Evolutionary conservation across 805 yeast species (phyloP), one percentile per base, ranked within the genome.

Genomic region (Yarrowia sp.): DNA sequence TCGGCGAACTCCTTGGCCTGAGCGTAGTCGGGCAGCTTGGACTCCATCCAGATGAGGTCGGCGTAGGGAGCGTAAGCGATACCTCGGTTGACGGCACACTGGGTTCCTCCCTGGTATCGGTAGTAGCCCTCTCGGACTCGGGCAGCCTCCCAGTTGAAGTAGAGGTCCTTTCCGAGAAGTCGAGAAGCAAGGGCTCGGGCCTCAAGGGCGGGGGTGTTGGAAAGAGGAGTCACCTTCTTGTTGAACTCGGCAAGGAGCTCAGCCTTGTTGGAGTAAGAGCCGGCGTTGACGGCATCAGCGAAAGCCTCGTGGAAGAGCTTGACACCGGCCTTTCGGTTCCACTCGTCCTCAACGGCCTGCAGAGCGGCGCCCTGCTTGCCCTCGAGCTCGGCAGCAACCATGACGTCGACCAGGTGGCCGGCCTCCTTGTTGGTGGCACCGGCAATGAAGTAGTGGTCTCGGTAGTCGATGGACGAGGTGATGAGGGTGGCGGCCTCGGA

Each of bases 1-100:
- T 86, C 89, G 65, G 98, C 95, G 74, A 93, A 93, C 80, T 91
- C 97, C 78, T 86, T 85, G 69, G 98, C 98, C 81, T 93, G 98
- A 67, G 81, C 83, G 79, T 84, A 92, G 78, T 92, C 97, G 70
- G 98, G 98, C 71, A 90, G 84, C 77, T 92, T 92, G 67, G 96
- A 88, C 82, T 93, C 98, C 98, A 93, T 92, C 98, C 98, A 93
- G 71, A 92, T 87, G 80, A 93, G 82, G 78, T 92, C 98, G 48
- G 96, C 92, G 77, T 88, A 93, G 68, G 97, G 97, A 65, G 97
- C 92, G 76, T 82, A 93, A 35, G 97, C 96, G 74, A 96, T 86
- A 68, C 96, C 98, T 77, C 98, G 87, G 87, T 91, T 93, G 63
- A 93, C 89, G 60, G 98, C 97, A 83, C 97, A 92, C 81, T 90